Base-by-base conservation (phyloP, 2,329 filamentous ascomycete species). In the Zalaria obscura region DNA sequence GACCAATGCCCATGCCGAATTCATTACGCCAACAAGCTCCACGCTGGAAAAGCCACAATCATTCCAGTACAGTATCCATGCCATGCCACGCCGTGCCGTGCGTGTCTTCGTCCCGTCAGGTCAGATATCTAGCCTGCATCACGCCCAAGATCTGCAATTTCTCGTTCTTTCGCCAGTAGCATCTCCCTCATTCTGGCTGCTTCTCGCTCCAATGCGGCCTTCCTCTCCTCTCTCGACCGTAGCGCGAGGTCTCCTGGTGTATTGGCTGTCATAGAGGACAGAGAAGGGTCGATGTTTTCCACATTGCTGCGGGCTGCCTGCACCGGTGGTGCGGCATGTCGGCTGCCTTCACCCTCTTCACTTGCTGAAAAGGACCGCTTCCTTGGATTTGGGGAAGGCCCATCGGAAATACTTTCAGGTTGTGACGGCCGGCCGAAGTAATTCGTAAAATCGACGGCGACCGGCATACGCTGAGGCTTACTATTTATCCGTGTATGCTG, bases 111-210 rank as follows among this genome's bases (percentile, higher is more conserved):
- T 18, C 18, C 18, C 18, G 18, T 18, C 18, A 18, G 18, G 18
- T 18, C 18, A 18, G 18, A 18, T 2, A 18, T 18, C 18, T 18
- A 18, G 18, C 18, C 18, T 18, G 18, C 18, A 18, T 33, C 31
- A 32, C 36, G 27, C 27, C 25, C 36, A 18, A 44, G 28, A 6
- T 36, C 66, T 38, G 78, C 78, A 43, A 88, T 63, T 53, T 88
- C 83, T 37, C 76, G 69, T 60, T 88, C 83, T 54, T 87, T 88
- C 8, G 75, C 79, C 6, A 76, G 70, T 27, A 88, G 66, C 58
- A 81, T 67, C 56, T 80, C 75, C 32, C 82, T 72, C 77, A 91
- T 91, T 40, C 70, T 69, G 53, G 88, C 82, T 0, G 83, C 78
- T 57, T 93, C 84, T 25, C 76, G 69, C 55, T 80, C 73, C 38